Conservation (phyloP, 2,329 filamentous ascomycete genomes). For the Alternaria sp. region DNA sequence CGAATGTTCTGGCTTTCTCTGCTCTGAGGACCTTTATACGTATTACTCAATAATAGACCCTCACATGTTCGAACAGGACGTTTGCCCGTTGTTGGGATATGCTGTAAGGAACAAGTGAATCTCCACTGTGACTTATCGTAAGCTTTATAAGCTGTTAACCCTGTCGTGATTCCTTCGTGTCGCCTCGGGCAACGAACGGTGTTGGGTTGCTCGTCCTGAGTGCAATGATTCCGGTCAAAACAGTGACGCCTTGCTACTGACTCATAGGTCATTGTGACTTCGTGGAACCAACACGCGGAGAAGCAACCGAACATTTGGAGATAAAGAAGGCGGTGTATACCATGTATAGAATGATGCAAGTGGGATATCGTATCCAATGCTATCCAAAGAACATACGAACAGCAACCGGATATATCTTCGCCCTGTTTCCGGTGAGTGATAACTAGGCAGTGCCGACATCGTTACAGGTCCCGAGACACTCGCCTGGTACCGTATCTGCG, state of each 20-base stretch:
- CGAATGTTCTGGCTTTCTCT: background rate
- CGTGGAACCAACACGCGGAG: background rate
- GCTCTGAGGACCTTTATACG: background rate
- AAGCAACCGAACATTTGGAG: background rate
- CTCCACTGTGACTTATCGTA: background rate
- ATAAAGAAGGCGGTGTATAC: background rate
- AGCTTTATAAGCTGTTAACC: background rate
- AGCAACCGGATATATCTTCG: background rate
- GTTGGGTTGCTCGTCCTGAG: background rate
- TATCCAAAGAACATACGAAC: background rate
- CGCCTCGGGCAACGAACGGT: background rate
- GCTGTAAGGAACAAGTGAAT: background rate
- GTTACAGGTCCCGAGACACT: background rate
- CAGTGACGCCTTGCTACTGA: background rate
- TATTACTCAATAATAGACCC: background rate
- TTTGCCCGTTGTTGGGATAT: too few species aligned
- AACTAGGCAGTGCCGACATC: background rate
- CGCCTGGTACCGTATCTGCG: background rate
- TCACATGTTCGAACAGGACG: background rate
- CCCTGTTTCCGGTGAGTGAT: slow-evolving; percentile 16
- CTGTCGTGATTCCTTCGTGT: background rate
- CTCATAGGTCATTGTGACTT: background rate
- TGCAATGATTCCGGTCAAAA: background rate
- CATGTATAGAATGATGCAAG: background rate
- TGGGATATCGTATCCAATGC: background rate